Evolutionary conservation across 192 early-diverging fungal genomes (phyloP).

Genomic region (Diversispora eburnea): DNA sequence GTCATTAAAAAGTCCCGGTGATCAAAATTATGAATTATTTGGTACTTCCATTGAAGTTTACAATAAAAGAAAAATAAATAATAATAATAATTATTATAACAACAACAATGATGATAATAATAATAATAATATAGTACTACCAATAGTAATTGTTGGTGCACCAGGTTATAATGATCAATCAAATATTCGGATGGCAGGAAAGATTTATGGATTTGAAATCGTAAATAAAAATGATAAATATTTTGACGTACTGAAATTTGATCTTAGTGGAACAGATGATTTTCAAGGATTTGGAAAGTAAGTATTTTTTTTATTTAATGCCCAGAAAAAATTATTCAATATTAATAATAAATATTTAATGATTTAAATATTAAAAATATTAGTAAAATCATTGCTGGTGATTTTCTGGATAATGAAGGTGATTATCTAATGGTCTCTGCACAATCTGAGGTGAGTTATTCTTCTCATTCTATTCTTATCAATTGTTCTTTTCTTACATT

Average conservation of each 20-base stretch:
- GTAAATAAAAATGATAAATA: background rate
- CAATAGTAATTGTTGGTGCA: conserved; percentile 33
- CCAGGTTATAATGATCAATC: conserved; percentile 28
- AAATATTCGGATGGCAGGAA: conserved; percentile 27
- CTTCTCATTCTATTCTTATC: background rate
- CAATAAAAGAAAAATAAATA: background rate
- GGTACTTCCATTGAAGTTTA: conserved; percentile 1
- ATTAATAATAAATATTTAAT: background rate
- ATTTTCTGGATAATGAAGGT: conserved; percentile 14
- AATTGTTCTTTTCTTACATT: background rate
- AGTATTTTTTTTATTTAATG: background rate
- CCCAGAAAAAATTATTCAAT: background rate
- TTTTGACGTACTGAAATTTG: conserved; percentile 13
- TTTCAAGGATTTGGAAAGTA: conserved; percentile 44
- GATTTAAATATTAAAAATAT: conserved; percentile 3
- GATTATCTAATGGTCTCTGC: conserved; percentile 8
- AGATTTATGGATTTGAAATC: conserved; percentile 37
- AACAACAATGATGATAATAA: too few species aligned
- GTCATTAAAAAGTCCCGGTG: background rate
- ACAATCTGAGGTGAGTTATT: conserved; percentile 9
- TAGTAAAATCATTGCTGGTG: conserved; percentile 16
- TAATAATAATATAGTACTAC: background rate
- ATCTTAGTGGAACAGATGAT: conserved; percentile 31
- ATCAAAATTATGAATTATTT: conserved; percentile 13
- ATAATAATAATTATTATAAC: background rate